Evolutionary conservation across 2,329 filamentous ascomycete species (phyloP), one percentile per base, ranked within the genome.

Genomic region (Penicillium sclerotiorum): DNA sequence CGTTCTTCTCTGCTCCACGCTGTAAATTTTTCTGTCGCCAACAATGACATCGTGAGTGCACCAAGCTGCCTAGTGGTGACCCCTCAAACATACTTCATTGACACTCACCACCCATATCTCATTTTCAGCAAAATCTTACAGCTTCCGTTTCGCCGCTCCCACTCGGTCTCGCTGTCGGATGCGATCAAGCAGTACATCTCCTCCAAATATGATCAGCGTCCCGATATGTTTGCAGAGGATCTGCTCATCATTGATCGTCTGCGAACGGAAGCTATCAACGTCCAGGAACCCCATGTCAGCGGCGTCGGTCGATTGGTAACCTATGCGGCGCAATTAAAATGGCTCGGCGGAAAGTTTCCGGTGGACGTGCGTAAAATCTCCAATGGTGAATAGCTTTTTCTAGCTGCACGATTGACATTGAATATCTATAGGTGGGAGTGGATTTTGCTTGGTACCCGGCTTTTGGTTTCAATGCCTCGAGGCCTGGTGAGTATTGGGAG

Each of bases 371-470:
- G 80, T n/a, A n/a, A n/a, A n/a, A n/a, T n/a, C n/a, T n/a, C n/a
- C n/a, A n/a, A n/a, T n/a, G n/a, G n/a, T n/a, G n/a, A n/a, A n/a
- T n/a, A n/a, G n/a, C n/a, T n/a, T n/a, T n/a, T n/a, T n/a, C n/a
- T n/a, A n/a, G n/a, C n/a, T n/a, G n/a, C n/a, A n/a, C n/a, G 50
- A 45, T 45, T 50, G 40, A 61, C 36, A 15, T 25, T 33, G 25
- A 11, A 13, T 9, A 7, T 8, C 15, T 12, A 56, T 62, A 92
- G 88, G 90, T 96, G 58, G 94, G 94, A 17, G 90, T 91, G 53
- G 91, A 97, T 52, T 99, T 99, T 64, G 88, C 89, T 2, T 99
- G 94, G 94, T 96, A 95, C 74, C 90, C 92, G 11, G 87, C 93
- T 4, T 77, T 97, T 49, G 94, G 93, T 45, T 96, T 96, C 70